A percentile compares a stretch with the other conserved stretches of the same genome.
These are phyloP conservation scores for Cenchrus americanus DNA, from an alignment of 176 grass and related monocot species.

Conservation along the genomic window DNA sequence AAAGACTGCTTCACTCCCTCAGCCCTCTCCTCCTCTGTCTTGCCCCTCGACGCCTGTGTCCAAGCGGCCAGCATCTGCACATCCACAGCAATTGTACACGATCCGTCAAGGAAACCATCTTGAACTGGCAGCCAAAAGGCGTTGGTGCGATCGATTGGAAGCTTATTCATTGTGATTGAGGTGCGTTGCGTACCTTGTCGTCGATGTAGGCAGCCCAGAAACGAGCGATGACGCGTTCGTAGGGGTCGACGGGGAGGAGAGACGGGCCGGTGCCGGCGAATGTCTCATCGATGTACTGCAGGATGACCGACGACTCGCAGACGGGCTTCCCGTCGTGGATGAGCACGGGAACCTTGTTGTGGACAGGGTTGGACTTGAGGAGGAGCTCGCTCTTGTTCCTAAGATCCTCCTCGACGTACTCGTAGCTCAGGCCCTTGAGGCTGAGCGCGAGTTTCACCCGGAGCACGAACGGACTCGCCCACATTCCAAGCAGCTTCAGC, in stretches of 20 bases:
- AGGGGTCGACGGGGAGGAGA: constrained; percentile 39
- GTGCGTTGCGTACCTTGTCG: constrained; percentile 46
- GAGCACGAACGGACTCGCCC: constrained; percentile 34
- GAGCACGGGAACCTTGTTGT: constrained; percentile 58
- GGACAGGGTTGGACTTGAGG: constrained; percentile 58
- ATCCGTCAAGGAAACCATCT: not conserved
- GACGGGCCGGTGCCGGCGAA: constrained; percentile 28
- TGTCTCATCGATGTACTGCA: constrained; percentile 70
- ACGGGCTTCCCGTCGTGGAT: constrained; percentile 58
- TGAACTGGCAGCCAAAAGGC: not conserved
- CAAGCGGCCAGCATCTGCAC: constrained; percentile 28
- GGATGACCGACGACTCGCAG: constrained; percentile 56
- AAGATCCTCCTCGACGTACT: constrained; percentile 54
- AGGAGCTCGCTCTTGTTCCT: constrained; percentile 58
- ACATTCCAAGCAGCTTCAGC: constrained; percentile 51
- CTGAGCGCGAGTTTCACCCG: constrained; percentile 49
- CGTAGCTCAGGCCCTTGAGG: constrained; percentile 54
- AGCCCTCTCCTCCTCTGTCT: constrained; percentile 47
- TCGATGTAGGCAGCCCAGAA: constrained; percentile 58
- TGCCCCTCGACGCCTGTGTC: not conserved
- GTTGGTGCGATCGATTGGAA: not conserved
- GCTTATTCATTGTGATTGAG: too few relatives aligned
- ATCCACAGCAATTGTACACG: not conserved
- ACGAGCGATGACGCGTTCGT: constrained; percentile 33
- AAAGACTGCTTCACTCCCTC: constrained; percentile 10